Percentiles rank a stretch among this genome's conserved stretches.
These are phyloP conservation scores for Ceratocystis diversiconidia DNA, from an alignment of 2,329 filamentous ascomycete genomes.

Conservation along the genomic window DNA sequence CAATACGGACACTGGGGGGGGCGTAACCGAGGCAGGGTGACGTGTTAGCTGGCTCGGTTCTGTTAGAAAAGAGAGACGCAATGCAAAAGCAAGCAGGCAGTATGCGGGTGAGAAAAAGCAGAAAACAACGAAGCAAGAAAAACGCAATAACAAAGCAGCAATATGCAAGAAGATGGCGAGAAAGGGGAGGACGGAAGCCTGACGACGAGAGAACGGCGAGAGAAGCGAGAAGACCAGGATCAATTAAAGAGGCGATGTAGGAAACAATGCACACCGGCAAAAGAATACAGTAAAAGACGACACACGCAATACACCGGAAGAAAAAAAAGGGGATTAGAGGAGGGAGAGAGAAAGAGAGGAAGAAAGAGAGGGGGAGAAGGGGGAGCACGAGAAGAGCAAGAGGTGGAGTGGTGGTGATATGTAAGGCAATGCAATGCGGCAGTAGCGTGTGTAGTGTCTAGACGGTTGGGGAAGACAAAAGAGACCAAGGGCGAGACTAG, in stretches of 20 bases:
- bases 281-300: slow-evolving; percentile 1
- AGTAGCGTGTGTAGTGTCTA: background rate
- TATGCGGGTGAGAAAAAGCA: slow-evolving; percentile 9
- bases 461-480: slow-evolving; percentile 4
- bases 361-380: background rate
- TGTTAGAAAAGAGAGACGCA: slow-evolving; percentile 15
- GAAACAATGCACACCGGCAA: background rate
- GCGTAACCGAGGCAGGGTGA: slow-evolving; percentile 17
- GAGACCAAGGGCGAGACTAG: background rate
- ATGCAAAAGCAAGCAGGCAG: slow-evolving; percentile 7
- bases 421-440: background rate
- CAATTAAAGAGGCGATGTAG: background rate
- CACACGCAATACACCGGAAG: background rate
- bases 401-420: background rate
- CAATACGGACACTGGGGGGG: slow-evolving; percentile 11
- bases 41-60: slow-evolving; percentile 18
- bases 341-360: background rate
- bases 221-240: background rate
- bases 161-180: background rate
- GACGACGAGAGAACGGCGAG: background rate
- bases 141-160: background rate
- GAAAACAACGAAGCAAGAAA: background rate
- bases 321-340: background rate
- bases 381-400: background rate
- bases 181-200: background rate